These are phyloP conservation scores for Metschnikowia gelsemii DNA, from an alignment of 805 yeast species.

Conservation along the genomic window DNA sequence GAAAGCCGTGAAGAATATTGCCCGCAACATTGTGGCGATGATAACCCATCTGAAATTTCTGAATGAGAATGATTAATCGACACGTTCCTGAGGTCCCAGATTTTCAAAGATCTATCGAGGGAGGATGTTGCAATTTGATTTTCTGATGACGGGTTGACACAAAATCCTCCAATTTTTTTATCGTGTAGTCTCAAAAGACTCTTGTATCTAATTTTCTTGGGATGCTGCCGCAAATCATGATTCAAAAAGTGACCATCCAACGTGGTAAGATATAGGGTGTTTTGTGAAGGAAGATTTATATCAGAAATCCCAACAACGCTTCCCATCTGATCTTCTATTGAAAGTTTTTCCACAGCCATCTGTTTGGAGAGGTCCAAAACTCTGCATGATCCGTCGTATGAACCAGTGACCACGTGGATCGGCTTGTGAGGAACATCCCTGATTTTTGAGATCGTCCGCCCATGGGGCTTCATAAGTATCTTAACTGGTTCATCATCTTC, in stretches of 20 bases:
- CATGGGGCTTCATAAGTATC: constrained; percentile 69
- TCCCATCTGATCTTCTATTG: constrained; percentile 52
- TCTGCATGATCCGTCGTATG: constrained; percentile 89
- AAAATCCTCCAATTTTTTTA: constrained; percentile 89
- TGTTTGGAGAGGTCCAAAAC: constrained; percentile 63
- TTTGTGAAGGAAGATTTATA: constrained; percentile 51
- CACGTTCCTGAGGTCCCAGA: constrained; percentile 80
- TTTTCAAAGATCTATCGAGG: constrained; percentile 74
- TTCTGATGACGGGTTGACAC: constrained; percentile 66
- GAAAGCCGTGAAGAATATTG: constrained; percentile 73
- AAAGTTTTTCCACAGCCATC: constrained; percentile 51
- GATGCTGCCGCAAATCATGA: constrained; percentile 61
- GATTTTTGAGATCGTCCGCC: constrained; percentile 67
- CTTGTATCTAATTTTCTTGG: constrained; percentile 25
- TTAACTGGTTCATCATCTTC: constrained; percentile 49
- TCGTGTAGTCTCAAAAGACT: constrained; percentile 67
- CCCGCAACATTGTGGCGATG: constrained; percentile 54
- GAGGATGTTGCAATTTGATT: constrained; percentile 84
- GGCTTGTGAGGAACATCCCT: constrained; percentile 50
- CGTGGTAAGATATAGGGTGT: constrained; percentile 70
- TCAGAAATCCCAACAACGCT: constrained; percentile 67
- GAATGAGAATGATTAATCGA: constrained; percentile 20
- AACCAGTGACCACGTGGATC: constrained; percentile 60
- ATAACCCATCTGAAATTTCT: constrained; percentile 11
- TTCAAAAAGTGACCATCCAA: constrained; percentile 74